phyloP scores from a whole-genome alignment of 257 asterid species.

The Solanum lycopersicoides region DNA sequence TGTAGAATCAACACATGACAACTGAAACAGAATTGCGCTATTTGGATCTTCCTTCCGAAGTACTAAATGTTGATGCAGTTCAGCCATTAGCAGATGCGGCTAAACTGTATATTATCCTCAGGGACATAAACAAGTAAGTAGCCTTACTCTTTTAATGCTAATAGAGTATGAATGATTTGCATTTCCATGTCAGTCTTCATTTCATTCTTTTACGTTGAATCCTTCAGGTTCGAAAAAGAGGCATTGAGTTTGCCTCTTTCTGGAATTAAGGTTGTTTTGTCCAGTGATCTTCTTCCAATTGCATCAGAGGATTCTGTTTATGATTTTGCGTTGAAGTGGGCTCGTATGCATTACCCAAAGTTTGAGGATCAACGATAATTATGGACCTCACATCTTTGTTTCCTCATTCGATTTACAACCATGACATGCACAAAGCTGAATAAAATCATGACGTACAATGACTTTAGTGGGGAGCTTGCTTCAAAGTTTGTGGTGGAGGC shows the following conservation, averaged over 20 bases:
- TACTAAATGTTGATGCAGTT: constrained; percentile 59
- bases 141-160: no score
- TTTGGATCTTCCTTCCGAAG: constrained; percentile 76
- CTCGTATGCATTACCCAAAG: constrained; percentile 49
- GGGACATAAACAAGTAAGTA: constrained; percentile 68
- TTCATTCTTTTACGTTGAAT: not conserved
- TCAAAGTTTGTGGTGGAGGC: constrained; percentile 65
- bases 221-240: constrained; percentile 52
- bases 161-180: not conserved
- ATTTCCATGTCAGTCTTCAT: not conserved
- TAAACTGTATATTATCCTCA: constrained; percentile 59
- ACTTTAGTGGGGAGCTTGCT: constrained; percentile 44
- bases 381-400: constrained; percentile 42
- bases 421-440: constrained; percentile 74
- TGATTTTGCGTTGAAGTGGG: constrained; percentile 70
- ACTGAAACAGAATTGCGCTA: constrained; percentile 69
- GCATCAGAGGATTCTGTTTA: constrained; percentile 76
- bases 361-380: constrained; percentile 59
- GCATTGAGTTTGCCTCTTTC: constrained; percentile 65
- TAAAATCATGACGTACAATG: constrained; percentile 51
- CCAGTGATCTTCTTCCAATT: constrained; percentile 63
- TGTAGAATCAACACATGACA: constrained; percentile 59
- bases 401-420: constrained; percentile 65
- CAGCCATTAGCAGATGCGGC: constrained; percentile 64
- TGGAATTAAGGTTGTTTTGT: constrained; percentile 66